Conservation (phyloP, 495 filamentous ascomycete species). For the Xylaria venustula region DNA sequence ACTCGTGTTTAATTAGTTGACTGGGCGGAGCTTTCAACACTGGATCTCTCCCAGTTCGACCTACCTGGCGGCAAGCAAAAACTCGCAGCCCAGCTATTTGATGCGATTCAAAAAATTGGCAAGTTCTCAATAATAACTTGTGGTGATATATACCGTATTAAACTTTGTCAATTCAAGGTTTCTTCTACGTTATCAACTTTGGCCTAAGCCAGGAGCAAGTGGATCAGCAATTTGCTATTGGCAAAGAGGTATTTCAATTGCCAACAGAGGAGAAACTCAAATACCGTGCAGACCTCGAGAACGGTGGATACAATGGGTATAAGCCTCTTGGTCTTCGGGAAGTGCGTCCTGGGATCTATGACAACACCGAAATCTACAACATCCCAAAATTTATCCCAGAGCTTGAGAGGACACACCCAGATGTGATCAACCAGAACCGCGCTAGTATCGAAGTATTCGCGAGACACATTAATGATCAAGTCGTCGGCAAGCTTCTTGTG, state of each 20-base stretch:
- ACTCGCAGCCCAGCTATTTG: constrained; percentile 54
- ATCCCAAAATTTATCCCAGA: constrained; percentile 49
- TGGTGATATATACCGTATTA: no score
- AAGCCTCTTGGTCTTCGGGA: constrained; percentile 34
- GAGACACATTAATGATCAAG: constrained; percentile 45
- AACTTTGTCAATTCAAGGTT: constrained; percentile 24
- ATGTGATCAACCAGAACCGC: constrained; percentile 30
- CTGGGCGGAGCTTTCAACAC: constrained; percentile 58
- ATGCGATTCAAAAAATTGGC: constrained; percentile 57
- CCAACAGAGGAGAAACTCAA: constrained; percentile 48
- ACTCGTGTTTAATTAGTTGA: constrained; percentile 31
- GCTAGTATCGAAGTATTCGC: constrained; percentile 48
- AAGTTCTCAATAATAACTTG: constrained; percentile 22
- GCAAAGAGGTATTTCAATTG: constrained; percentile 55
- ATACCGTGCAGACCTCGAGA: constrained; percentile 29
- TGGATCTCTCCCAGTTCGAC: constrained; percentile 56
- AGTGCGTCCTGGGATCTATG: constrained; percentile 38
- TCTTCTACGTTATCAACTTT: constrained; percentile 62
- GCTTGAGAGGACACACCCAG: constrained; percentile 32
- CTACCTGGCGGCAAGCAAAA: constrained; percentile 53
- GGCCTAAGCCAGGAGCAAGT: constrained; percentile 58
- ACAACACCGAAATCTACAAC: constrained; percentile 54
- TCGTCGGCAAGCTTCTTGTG: constrained; percentile 46
- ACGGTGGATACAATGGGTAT: constrained; percentile 33
- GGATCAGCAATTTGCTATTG: constrained; percentile 60